Evolutionary conservation across 768 basidiomycete species (phyloP), one percentile per base, ranked within the genome.

Genomic region (Boletus tomentosulus): DNA sequence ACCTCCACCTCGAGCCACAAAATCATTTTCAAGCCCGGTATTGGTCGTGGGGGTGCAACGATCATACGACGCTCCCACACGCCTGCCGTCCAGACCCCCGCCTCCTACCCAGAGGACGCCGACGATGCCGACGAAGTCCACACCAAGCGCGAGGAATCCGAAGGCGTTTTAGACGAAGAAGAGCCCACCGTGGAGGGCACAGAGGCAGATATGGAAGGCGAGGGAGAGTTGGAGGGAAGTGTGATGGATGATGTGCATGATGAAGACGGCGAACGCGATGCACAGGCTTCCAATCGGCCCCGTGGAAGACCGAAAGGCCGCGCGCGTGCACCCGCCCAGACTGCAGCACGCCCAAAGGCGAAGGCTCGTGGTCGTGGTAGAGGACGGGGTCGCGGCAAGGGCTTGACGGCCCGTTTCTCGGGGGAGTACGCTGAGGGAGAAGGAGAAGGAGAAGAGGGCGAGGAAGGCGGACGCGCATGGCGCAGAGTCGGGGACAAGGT

Each of bases 401-500:
- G 65, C 15, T 35, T 59, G 38, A 66, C 65, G 13, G 65, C 62
- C 27, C 64, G 61, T 22, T 59, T 65, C n/a, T 44, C 52, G 27
- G 64, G 52, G 9, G 61, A 62, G 43, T 79, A 76, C n/a, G 74
- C 59, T 3, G 76, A 72, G 4, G 75, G 63, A 3, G 78, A 66
- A 3, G 71, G 60, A 6, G 77, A 70, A 8, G 70, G 70, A 15
- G 71, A 70, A 16, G 78, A 81, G 49, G 67, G 64, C 46, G 71
- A 71, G 47, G 62, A 67, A 41, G 66, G 61, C 15, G 86, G 85
- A 0, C 88, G 87, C 59, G 84, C 86, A 1, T 89, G 86, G 73
- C 74, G 84, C 34, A 81, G 77, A 63, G 81, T 97, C 60, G 83
- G 86, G 35, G 92, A 87, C 10, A 77, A 83, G 58, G 78, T 82